Evolutionary conservation across 2,329 filamentous ascomycete genomes (phyloP), one percentile per base, ranked within the genome.

Genomic region (Zymoseptoria pseudotritici): DNA sequence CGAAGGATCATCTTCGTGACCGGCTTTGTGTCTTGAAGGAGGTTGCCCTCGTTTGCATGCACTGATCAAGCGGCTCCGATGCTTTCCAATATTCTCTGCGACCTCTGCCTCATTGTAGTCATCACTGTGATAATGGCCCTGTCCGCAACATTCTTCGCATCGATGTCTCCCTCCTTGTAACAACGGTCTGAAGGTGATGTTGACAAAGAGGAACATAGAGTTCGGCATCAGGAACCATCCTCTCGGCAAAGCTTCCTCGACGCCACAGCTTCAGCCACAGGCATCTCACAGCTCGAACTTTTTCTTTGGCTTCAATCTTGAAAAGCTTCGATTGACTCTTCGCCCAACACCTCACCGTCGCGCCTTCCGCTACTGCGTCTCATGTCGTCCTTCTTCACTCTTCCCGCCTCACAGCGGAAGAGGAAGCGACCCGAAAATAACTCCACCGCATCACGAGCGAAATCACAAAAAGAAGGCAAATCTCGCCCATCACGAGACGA

Each of bases 321-420:
- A 56, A 59, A 56, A 50, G n/a, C 53, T 56, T 24, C 19, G 17
- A 31, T 46, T 17, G 24, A 31, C 53, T 26, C 17, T 55, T 19
- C 19, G 26, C 56, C 60, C 36, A 59, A 17, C 36, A 46, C 17
- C 5, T 42, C 36, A 17, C 36, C 13, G 36, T 42, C 36, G 13
- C 36, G 17, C 36, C 17, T 6, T 5, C 17, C 36, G 13, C 56
- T 19, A 52, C 29, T 29, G 24, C 19, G 19, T 36, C 42, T 57
- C 50, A 95, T 96, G 92, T 96, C 93, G 71, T 96, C 92, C 49
- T 99, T 97, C 77, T 99, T 99, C 77, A 96, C 92, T 56, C 80
- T 88, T 49, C 91, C 94, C 5, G 88, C 89, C 50, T 88, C 89
- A 55, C 88, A 93, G 72, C 90, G 90, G 79, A 97, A 97, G 82